phyloP scores from a whole-genome alignment of 176 grass and related monocot genomes.

The Hordeum marinum region DNA sequence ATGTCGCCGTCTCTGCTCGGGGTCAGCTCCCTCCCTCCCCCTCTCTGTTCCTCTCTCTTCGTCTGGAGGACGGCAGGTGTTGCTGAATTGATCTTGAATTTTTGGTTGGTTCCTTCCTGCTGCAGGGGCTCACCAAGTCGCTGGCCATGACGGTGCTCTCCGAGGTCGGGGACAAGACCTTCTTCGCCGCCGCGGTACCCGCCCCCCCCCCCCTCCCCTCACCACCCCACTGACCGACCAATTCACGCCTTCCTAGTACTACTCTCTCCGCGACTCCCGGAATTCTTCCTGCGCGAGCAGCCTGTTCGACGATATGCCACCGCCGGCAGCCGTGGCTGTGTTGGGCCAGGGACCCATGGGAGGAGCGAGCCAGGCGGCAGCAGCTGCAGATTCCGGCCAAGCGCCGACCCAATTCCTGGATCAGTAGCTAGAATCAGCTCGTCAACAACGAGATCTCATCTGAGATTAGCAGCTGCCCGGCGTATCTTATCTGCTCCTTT shows the following conservation, averaged over 20 bases:
- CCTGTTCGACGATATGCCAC: slow-evolving; percentile 28
- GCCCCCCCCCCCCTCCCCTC: neutral
- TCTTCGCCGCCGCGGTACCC: slow-evolving; percentile 92
- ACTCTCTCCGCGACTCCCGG: neutral
- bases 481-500: neutral
- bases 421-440: neutral
- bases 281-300: neutral
- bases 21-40: neutral
- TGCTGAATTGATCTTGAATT: neutral
- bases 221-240: neutral
- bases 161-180: slow-evolving; percentile 99
- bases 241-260: neutral
- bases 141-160: slow-evolving; percentile 90
- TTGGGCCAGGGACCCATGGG: neutral
- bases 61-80: too few species aligned
- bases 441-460: neutral
- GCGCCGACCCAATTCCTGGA: neutral
- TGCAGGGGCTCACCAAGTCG: slow-evolving; percentile 93
- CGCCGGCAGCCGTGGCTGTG: neutral
- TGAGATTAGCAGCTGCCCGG: slow-evolving; percentile 13
- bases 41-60: too few species aligned
- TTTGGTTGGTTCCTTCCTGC: slow-evolving; percentile 2
- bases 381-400: neutral
- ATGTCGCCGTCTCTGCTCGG: slow-evolving; percentile 52
- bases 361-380: neutral